Evolutionary conservation across 2,329 filamentous ascomycete species (phyloP).

Genomic region (Zymoseptoria ardabiliae): DNA sequence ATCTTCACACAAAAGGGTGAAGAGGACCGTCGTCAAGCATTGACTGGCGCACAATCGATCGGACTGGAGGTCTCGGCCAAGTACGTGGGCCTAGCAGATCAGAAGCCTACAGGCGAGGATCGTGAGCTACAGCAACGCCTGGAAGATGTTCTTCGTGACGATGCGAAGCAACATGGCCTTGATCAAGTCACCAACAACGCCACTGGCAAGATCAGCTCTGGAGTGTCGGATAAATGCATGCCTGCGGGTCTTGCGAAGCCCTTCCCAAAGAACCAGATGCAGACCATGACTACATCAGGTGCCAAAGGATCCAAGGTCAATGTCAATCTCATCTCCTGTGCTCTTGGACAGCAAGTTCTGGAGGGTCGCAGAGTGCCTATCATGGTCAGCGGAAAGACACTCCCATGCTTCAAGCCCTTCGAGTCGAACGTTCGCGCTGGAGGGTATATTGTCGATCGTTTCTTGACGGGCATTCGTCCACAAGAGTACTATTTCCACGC

Average conservation of each 20-base stretch:
- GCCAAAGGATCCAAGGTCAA: conserved; percentile 92
- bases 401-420: conserved; percentile 89
- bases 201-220: conserved; percentile 64
- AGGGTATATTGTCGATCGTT: conserved; percentile 89
- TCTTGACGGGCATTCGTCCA: conserved; percentile 93
- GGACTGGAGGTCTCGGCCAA: conserved; percentile 75
- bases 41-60: conserved; percentile 59
- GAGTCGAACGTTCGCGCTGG: conserved; percentile 84
- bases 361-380: conserved; percentile 90
- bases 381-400: conserved; percentile 95
- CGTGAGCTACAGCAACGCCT: conserved; percentile 68
- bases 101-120: conserved; percentile 55
- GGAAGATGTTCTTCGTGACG: conserved; percentile 84
- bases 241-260: conserved; percentile 78
- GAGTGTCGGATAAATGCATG: conserved; percentile 70
- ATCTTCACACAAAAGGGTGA: conserved; percentile 77
- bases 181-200: conserved; percentile 76
- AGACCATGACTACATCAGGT: conserved; percentile 94
- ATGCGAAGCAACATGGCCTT: conserved; percentile 82
- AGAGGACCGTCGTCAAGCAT: conserved; percentile 56
- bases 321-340: conserved; percentile 94
- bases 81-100: conserved; percentile 75
- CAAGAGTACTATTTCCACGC: conserved; percentile 99
- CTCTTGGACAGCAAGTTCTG: conserved; percentile 90
- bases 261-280: conserved; percentile 97